Evolutionary conservation across 2,329 filamentous ascomycete species (phyloP).

Genomic region (Fusarium sp.): DNA sequence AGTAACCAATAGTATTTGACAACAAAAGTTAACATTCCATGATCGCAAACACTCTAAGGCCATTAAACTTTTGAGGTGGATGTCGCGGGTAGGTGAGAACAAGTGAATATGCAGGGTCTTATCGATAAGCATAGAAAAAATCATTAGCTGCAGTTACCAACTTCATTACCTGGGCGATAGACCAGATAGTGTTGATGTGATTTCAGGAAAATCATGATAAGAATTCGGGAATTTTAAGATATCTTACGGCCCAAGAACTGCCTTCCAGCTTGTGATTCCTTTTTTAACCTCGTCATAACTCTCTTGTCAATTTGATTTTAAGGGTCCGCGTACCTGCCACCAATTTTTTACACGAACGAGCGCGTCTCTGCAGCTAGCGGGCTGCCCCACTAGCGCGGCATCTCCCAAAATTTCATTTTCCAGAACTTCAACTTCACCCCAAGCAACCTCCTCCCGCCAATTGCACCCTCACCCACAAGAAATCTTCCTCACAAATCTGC

Average conservation of each 20-base stretch:
- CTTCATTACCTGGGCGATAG: background rate
- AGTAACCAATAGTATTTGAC: background rate
- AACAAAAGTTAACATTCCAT: background rate
- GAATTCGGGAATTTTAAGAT: too few species aligned
- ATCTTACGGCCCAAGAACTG: too few species aligned
- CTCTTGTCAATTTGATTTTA: background rate
- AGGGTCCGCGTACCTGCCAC: constrained; percentile 5
- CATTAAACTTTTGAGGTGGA: background rate
- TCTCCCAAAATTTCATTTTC: constrained; percentile 50
- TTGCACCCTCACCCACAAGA: constrained; percentile 43
- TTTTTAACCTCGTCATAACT: background rate
- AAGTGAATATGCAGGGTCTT: constrained; percentile 16
- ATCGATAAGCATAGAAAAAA: constrained; percentile 35
- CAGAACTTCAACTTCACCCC: constrained; percentile 40
- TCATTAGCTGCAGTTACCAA: constrained; percentile 8
- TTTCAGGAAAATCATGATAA: too few species aligned
- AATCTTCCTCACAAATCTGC: constrained; percentile 25
- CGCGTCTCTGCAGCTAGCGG: constrained; percentile 30
- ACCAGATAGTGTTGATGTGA: background rate
- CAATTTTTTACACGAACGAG: constrained; percentile 34
- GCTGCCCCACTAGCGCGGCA: constrained; percentile 42
- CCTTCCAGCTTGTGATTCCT: too few species aligned
- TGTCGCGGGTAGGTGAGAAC: constrained; percentile 4
- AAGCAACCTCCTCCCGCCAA: constrained; percentile 36
- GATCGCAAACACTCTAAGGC: background rate